These are phyloP conservation scores for Eucalyptus curtisii DNA, from an alignment of 345 rosid species.

Conservation along the genomic window DNA sequence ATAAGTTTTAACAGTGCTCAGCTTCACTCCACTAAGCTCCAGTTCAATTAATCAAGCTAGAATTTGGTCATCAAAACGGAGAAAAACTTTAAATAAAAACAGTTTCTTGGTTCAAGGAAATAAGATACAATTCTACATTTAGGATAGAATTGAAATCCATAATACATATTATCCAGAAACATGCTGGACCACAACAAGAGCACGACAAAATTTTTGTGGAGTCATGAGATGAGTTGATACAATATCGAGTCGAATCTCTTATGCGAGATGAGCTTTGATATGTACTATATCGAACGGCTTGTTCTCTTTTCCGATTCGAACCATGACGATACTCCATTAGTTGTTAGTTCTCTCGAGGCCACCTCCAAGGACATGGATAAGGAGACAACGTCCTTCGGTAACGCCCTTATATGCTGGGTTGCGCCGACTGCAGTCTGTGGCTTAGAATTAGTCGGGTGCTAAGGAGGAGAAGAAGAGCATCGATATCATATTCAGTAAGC, in stretches of 20 bases:
- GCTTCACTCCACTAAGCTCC: background rate
- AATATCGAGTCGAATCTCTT: background rate
- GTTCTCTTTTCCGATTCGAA: background rate
- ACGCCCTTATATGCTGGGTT: background rate
- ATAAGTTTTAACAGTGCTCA: background rate
- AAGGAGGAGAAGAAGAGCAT: background rate
- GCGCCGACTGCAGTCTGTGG: background rate
- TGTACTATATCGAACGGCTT: background rate
- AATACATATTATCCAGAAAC: background rate
- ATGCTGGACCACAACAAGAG: background rate
- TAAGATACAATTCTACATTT: background rate
- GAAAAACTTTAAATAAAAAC: background rate
- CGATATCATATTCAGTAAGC: background rate
- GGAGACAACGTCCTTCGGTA: background rate
- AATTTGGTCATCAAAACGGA: background rate
- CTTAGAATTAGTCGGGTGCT: background rate
- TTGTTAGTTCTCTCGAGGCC: background rate
- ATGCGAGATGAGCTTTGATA: background rate
- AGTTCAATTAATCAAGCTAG: background rate
- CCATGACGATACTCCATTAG: background rate
- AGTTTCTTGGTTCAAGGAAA: background rate
- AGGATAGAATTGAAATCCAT: background rate
- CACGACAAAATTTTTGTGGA: background rate
- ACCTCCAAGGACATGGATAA: background rate
- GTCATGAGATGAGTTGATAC: background rate